Evolutionary conservation across 768 basidiomycete genomes (phyloP).

Genomic region (Daedaleopsis nitida): DNA sequence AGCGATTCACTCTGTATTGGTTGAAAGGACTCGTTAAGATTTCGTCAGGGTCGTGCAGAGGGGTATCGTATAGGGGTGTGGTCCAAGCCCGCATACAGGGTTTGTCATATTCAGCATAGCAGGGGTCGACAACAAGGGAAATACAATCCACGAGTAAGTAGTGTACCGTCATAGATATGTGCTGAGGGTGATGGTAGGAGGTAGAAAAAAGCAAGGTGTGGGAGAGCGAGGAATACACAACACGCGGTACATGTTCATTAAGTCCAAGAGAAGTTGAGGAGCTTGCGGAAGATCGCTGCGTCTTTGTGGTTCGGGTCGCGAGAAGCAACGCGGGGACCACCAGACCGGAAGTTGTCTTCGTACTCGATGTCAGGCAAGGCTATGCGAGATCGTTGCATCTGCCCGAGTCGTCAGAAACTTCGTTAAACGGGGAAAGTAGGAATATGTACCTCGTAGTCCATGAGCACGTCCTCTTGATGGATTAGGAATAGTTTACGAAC

Average conservation of each 20-base stretch:
- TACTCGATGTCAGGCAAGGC: constrained; percentile 47
- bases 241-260: constrained; percentile 12
- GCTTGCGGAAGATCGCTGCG: constrained; percentile 31
- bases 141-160: constrained; percentile 23
- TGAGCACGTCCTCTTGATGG: constrained; percentile 49
- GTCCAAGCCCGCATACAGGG: constrained; percentile 21
- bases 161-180: constrained; percentile 24
- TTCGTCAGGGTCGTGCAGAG: constrained; percentile 1
- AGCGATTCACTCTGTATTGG: neutral
- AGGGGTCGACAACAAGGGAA: constrained; percentile 22
- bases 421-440: too few species aligned
- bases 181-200: constrained; percentile 5
- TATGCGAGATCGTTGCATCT: constrained; percentile 72
- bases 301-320: constrained; percentile 31
- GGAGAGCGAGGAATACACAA: constrained; percentile 12
- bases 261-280: constrained; percentile 25
- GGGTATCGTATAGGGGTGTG: constrained; percentile 3
- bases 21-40: neutral
- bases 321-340: constrained; percentile 20
- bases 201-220: constrained; percentile 20
- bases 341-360: constrained; percentile 14
- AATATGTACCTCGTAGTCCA: constrained; percentile 66
- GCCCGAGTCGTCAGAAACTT: constrained; percentile 2
- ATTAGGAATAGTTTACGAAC: constrained; percentile 56
- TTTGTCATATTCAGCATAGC: constrained; percentile 26